Evolutionary conservation across 2,329 filamentous ascomycete genomes (phyloP), one percentile per base, ranked within the genome.

Genomic region (Stachybotrys chlorohalonatus): DNA sequence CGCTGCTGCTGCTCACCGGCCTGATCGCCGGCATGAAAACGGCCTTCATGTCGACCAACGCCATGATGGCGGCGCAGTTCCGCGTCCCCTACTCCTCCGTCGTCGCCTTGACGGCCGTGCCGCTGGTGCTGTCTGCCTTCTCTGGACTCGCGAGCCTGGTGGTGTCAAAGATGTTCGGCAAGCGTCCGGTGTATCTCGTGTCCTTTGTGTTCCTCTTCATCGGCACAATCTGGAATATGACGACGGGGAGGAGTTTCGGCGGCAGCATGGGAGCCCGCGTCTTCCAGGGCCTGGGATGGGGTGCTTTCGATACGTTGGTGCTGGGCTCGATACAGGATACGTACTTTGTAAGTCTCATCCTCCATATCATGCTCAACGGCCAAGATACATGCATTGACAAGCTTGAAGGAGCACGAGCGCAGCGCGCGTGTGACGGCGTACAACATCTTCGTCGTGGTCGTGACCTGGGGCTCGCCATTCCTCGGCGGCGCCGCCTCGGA

Each of bases 261-360:
- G 70, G 76, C 54, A 77, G 75, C 60, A 75, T 83, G 73, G 73
- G 72, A 0, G 76, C 79, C 2, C 73, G 81, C 9, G 62, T 81
- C 16, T 71, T 84, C 39, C 79, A 83, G 61, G 80, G 80, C 1
- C 54, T 84, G 0, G 81, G 77, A n/a, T 82, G 81, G 77, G 81
- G 81, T 6, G 75, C 76, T 11, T 81, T 83, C 56, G 81, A 84
- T 59, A 75, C 73, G 6, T 65, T 84, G 46, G 69, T 81, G 32
- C 66, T 77, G 36, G 73, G 72, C 1, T 78, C 76, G 2, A 77
- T 84, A 51, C 74, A 80, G 50, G 81, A 84, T 59, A 78, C 77
- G 1, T 84, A 75, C 63, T 83, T 80, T 61, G 80, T 82, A 64
- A 66, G 77, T 65, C 2, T 52, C 9, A 2, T 30, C 4, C 1